A percentile compares a stretch with the other conserved stretches of the same genome.
Evolutionary conservation across 2,329 filamentous ascomycete species (phyloP).

Genomic region (Volutella citrinella): DNA sequence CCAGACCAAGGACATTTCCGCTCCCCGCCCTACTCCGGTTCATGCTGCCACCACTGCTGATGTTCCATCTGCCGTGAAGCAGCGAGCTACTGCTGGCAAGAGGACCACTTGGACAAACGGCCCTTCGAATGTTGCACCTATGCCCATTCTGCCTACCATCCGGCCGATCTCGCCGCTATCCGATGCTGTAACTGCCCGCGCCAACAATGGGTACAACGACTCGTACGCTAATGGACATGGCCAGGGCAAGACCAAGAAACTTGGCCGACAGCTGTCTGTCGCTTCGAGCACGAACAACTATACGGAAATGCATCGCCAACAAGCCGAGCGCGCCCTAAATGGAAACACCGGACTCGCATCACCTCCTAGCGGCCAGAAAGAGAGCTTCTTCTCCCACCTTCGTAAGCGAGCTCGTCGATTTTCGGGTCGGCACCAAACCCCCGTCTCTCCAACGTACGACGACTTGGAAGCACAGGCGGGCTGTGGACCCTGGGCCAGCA

Average conservation of each 20-base stretch:
- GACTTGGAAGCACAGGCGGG: constrained; percentile 92
- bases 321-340: constrained; percentile 87
- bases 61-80: constrained; percentile 30
- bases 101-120: constrained; percentile 93
- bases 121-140: constrained; percentile 75
- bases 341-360: constrained; percentile 74
- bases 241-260: constrained; percentile 80
- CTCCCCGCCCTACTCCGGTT: constrained; percentile 44
- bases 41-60: constrained; percentile 41
- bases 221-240: constrained; percentile 33
- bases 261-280: constrained; percentile 89
- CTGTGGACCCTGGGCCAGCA: constrained; percentile 84
- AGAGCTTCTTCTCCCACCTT: constrained; percentile 97
- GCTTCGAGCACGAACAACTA: constrained; percentile 93
- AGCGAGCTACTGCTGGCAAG: constrained; percentile 61
- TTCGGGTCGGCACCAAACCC: constrained; percentile 84
- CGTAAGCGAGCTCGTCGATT: constrained; percentile 89
- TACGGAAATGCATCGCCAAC: constrained; percentile 81
- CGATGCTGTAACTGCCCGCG: constrained; percentile 87
- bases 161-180: constrained; percentile 95
- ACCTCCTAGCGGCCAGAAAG: constrained; percentile 76
- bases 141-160: constrained; percentile 94
- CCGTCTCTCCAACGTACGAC: constrained; percentile 74
- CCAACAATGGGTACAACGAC: constrained; percentile 62
- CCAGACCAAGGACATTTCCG: constrained; percentile 44